A percentile compares a stretch with the other conserved stretches of the same genome.
phyloP scores from a whole-genome alignment of 2,329 filamentous ascomycete species.

The Pseudogymnoascus sp. region DNA sequence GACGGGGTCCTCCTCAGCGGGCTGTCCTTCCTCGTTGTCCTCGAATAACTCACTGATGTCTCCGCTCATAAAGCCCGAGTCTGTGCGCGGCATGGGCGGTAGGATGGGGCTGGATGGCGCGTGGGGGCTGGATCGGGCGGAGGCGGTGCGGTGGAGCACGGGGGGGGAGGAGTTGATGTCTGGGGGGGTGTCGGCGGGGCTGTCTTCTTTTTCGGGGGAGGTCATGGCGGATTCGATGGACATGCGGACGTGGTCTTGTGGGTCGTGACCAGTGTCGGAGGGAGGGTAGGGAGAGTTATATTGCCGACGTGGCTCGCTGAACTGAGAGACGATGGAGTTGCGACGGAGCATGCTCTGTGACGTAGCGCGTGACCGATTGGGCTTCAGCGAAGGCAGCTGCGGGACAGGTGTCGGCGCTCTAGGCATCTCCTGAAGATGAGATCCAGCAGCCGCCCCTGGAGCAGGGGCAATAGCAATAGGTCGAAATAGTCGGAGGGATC shows the following conservation, averaged over 20 bases:
- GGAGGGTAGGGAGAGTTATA: conserved; percentile 34
- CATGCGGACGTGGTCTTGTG: conserved; percentile 24
- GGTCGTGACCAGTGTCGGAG: conserved; percentile 27
- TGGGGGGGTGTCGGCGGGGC: conserved; percentile 59
- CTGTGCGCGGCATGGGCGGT: conserved; percentile 48
- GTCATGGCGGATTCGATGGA: conserved; percentile 37
- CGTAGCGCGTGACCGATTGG: conserved; percentile 14
- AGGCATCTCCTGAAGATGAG: conserved; percentile 61
- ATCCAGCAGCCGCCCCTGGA: conserved; percentile 34
- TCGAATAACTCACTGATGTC: conserved; percentile 43
- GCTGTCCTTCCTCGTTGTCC: conserved; percentile 39
- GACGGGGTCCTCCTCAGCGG: conserved; percentile 30
- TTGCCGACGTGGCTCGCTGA: conserved; percentile 21
- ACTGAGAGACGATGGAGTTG: conserved; percentile 47
- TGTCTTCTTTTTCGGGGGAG: conserved; percentile 38
- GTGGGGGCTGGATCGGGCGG: conserved; percentile 70
- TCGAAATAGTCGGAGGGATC: conserved; percentile 75
- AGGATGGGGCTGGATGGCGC: conserved; percentile 54
- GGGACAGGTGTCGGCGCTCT: conserved; percentile 72
- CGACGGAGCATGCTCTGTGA: conserved; percentile 47
- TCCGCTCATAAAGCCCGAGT: conserved; percentile 84
- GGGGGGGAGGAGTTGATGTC: conserved; percentile 89
- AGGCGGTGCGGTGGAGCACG: conserved; percentile 53
- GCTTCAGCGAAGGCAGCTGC: conserved; percentile 29
- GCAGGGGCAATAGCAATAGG: conserved; percentile 51